phyloP scores from a whole-genome alignment of 2,329 filamentous ascomycete species.

The Fusarium torulosum region DNA sequence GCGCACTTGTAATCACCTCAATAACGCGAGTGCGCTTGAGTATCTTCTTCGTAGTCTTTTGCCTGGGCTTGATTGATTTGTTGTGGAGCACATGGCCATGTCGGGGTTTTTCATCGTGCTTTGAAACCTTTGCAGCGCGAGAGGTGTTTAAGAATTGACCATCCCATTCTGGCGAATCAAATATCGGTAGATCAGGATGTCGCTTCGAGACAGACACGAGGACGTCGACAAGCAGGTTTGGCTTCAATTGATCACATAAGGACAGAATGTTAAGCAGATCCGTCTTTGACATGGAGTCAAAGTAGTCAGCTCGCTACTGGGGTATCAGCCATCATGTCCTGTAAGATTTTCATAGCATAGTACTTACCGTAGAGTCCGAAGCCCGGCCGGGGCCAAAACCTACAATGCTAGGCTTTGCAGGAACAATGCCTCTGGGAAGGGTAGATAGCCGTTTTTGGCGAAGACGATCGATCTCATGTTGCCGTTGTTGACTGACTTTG shows the following conservation, averaged over 20 bases:
- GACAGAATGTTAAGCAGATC: slow-evolving; percentile 58
- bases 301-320: slow-evolving; percentile 56
- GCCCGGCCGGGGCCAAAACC: slow-evolving; percentile 55
- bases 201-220: slow-evolving; percentile 58
- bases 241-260: slow-evolving; percentile 57
- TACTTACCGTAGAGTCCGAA: slow-evolving; percentile 52
- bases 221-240: slow-evolving; percentile 57
- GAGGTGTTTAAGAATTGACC: slow-evolving; percentile 31
- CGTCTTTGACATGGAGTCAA: slow-evolving; percentile 53
- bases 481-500: slow-evolving; percentile 37
- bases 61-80: slow-evolving; percentile 48
- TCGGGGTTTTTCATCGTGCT: slow-evolving; percentile 44
- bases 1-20: slow-evolving; percentile 47
- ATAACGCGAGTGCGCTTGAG: slow-evolving; percentile 48
- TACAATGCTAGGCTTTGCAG: slow-evolving; percentile 54
- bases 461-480: slow-evolving; percentile 49
- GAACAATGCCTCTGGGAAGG: slow-evolving; percentile 50
- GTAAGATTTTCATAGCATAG: background rate
- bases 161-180: slow-evolving; percentile 58
- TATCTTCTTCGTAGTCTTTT: slow-evolving; percentile 52
- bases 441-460: slow-evolving; percentile 51
- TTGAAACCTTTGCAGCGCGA: slow-evolving; percentile 28
- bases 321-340: background rate
- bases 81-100: slow-evolving; percentile 49
- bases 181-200: slow-evolving; percentile 59